Conservation (phyloP, 2,329 filamentous ascomycete genomes). For the Septoria petroselini region DNA sequence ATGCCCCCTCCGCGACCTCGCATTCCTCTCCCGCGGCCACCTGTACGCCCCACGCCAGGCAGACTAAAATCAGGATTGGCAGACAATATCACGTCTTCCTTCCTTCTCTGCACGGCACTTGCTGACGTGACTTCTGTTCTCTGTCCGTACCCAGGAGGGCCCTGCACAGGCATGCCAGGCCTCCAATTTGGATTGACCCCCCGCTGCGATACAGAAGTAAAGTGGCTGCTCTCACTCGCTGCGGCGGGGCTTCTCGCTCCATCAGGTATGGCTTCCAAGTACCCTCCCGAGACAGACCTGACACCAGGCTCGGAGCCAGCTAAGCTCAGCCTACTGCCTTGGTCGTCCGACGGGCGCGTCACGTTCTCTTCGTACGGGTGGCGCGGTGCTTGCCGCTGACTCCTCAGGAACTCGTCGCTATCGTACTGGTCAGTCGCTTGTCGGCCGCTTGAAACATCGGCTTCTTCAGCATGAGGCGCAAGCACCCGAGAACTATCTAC, state of each 20-base stretch:
- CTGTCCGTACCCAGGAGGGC: slow-evolving; percentile 21
- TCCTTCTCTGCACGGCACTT: slow-evolving; percentile 45
- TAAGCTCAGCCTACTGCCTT: slow-evolving; percentile 61
- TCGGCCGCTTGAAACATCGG: slow-evolving; percentile 3
- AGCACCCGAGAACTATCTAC: slow-evolving; percentile 16
- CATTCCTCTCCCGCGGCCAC: slow-evolving; percentile 35
- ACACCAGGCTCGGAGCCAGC: slow-evolving; percentile 21
- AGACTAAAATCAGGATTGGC: slow-evolving; percentile 84
- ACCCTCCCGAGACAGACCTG: slow-evolving; percentile 24
- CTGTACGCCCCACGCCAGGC: slow-evolving; percentile 45
- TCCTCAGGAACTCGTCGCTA: slow-evolving; percentile 21
- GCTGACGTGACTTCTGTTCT: slow-evolving; percentile 28
- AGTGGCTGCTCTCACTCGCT: slow-evolving; percentile 73
- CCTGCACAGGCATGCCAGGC: slow-evolving; percentile 47
- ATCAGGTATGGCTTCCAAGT: slow-evolving; percentile 61
- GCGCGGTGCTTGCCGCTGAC: not conserved
- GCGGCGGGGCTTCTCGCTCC: slow-evolving; percentile 61
- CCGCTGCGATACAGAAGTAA: slow-evolving; percentile 86
- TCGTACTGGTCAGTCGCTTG: slow-evolving; percentile 20
- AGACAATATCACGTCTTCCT: slow-evolving; percentile 70
- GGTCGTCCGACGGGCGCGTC: slow-evolving; percentile 19
- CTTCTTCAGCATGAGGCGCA: slow-evolving; percentile 17
- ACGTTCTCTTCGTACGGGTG: slow-evolving; percentile 13
- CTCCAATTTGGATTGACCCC: slow-evolving; percentile 87
- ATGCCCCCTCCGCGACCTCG: slow-evolving; percentile 36